Base-by-base conservation (phyloP, 306 rosid genomes). In the Acacia acuminata region DNA sequence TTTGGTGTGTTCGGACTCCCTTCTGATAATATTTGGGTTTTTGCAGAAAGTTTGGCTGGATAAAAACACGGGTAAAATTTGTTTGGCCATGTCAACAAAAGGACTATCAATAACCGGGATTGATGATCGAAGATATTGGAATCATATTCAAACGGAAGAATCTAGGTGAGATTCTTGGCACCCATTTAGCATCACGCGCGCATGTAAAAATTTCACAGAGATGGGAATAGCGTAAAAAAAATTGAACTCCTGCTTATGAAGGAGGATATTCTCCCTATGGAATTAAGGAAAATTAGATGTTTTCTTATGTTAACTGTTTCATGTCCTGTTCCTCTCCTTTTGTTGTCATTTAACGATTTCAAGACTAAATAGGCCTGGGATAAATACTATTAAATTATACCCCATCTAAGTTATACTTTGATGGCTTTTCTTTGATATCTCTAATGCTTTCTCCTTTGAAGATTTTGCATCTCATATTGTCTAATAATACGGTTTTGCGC, bases 1-100 rank as follows among this genome's bases (percentile, higher is more conserved):
- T n/a, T 58, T 71, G 47, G 24, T 30, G 55, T 53, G 80, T 61
- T 40, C 40, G 75, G 34, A 56, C 27, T 20, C 63, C 63, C 63
- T 80, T 20, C 58, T 82, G 25, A 82, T 79, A 24, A 60, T 81
- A 56, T 56, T 64, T 81, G 76, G 43, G 68, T 58, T 79, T 45
- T 77, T 87, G 86, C 90, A 93, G 97, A 91, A 82, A 61, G 88
- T 89, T 86, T 93, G 97, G 97, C 69, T 93, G 87, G 92, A 93
- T 79, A 91, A 85, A 82, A 70, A 82, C 76, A 88, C 91, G 22
- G 93, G 94, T 34, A 82, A 90, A 55, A 84, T 85, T 82, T 93
- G 91, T 78, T 27, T 91, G 86, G 87, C 91, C 8, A 77, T 93
- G 79, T 86, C 95, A 45, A 89, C 91, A 0, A 89, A 86, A 84